These are phyloP conservation scores for Russula ochroleuca DNA, from an alignment of 768 basidiomycete species.

Conservation along the genomic window DNA sequence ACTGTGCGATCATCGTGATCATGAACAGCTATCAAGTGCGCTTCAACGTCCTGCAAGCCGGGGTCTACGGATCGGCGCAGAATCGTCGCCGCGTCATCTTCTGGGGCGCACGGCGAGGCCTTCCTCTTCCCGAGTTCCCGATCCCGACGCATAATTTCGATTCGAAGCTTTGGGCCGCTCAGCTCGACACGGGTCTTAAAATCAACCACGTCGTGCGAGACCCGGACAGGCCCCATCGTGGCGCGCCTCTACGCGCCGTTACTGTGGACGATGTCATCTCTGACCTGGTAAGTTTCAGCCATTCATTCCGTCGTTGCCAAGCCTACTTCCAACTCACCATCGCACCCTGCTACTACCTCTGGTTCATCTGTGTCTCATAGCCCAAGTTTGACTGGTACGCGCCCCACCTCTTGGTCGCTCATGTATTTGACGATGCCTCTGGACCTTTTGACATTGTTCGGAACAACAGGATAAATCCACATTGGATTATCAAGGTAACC, in stretches of 20 bases:
- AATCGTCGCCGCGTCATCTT: constrained; percentile 63
- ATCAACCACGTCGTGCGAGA: constrained; percentile 13
- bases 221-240: constrained; percentile 27
- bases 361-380: constrained; percentile 33
- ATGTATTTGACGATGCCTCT: background rate
- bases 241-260: constrained; percentile 56
- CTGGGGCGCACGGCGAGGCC: constrained; percentile 56
- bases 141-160: constrained; percentile 55
- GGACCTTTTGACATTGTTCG: background rate
- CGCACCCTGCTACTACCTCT: background rate
- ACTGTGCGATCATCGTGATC: background rate
- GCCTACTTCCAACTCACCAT: background rate
- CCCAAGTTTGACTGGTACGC: constrained; percentile 66
- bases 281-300: constrained; percentile 54
- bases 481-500: constrained; percentile 38
- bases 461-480: constrained; percentile 42
- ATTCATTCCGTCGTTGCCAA: background rate
- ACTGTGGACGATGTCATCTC: constrained; percentile 62
- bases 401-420: background rate
- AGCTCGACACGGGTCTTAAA: constrained; percentile 17
- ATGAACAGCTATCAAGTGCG: constrained; percentile 57
- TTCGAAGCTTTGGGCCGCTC: constrained; percentile 13
- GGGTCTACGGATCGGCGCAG: constrained; percentile 71
- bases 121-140: constrained; percentile 58
- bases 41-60: constrained; percentile 62